phyloP scores from a whole-genome alignment of 352 stramenopile genomes.

The Phytophthora tentaculata region DNA sequence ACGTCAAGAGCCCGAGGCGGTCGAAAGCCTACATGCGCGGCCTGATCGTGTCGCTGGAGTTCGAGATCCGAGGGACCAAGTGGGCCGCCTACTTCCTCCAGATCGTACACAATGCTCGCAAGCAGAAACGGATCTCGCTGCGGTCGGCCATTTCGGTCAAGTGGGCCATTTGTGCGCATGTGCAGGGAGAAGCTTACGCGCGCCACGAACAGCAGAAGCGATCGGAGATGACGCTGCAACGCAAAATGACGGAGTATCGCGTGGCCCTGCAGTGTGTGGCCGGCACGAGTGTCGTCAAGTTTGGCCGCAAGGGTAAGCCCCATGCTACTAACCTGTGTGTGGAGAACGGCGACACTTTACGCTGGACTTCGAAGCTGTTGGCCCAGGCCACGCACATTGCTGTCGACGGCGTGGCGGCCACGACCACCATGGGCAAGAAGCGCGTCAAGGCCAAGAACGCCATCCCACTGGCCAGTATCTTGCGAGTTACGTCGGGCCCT shows the following conservation, averaged over 20 bases:
- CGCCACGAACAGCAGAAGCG: conserved; percentile 51
- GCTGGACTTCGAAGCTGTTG: conserved; percentile 82
- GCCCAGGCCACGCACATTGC: conserved; percentile 41
- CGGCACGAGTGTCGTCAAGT: conserved; percentile 78
- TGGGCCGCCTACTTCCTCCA: conserved; percentile 82
- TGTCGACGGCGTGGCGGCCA: conserved; percentile 35
- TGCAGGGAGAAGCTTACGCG: conserved; percentile 50
- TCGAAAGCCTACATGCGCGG: conserved; percentile 43
- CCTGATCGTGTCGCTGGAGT: conserved; percentile 60
- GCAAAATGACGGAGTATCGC: conserved; percentile 87
- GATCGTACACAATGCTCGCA: conserved; percentile 51
- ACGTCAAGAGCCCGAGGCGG: conserved; percentile 28
- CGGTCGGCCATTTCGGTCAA: conserved; percentile 56
- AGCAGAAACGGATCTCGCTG: conserved; percentile 34
- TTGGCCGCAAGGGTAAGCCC: conserved; percentile 80
- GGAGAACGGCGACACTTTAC: conserved; percentile 79
- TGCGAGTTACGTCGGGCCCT: conserved; percentile 57
- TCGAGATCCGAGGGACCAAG: conserved; percentile 81
- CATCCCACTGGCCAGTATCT: conserved; percentile 66
- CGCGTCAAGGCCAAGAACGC: conserved; percentile 58
- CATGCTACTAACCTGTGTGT: conserved; percentile 77
- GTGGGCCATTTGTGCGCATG: conserved; percentile 68
- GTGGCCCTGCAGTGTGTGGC: conserved; percentile 83
- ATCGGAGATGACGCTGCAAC: conserved; percentile 62
- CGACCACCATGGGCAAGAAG: conserved; percentile 57